Percentiles rank a stretch among this genome's conserved stretches.
These are phyloP conservation scores for Catunica adiposa DNA, from an alignment of 2,329 filamentous ascomycete genomes.

Conservation along the genomic window DNA sequence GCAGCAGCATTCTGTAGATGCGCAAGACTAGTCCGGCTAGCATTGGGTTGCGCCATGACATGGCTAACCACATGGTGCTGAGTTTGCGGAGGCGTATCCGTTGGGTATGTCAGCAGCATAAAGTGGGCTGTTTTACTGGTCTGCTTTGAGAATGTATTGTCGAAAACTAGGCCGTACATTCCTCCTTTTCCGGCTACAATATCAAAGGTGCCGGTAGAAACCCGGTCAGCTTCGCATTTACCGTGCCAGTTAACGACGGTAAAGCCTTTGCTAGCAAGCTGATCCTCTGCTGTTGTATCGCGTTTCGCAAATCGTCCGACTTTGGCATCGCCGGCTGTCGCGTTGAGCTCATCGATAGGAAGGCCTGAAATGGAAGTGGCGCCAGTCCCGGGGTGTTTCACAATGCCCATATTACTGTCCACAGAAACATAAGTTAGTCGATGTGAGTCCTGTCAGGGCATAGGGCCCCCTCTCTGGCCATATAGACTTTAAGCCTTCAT, in stretches of 20 bases:
- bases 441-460: slow-evolving; percentile 4
- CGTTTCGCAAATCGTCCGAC: slow-evolving; percentile 35
- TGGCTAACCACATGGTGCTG: slow-evolving; percentile 51
- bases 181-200: slow-evolving; percentile 59
- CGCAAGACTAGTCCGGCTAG: slow-evolving; percentile 37
- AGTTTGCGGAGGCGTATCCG: slow-evolving; percentile 58
- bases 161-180: slow-evolving; percentile 92
- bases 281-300: slow-evolving; percentile 44
- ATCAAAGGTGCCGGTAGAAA: slow-evolving; percentile 77
- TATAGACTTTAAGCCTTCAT: too few species aligned
- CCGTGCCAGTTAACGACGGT: slow-evolving; percentile 69
- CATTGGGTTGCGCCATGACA: slow-evolving; percentile 18
- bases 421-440: not conserved
- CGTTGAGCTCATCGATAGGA: slow-evolving; percentile 27
- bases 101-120: slow-evolving; percentile 85
- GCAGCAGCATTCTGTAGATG: slow-evolving; percentile 27
- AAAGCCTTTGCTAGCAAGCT: slow-evolving; percentile 50
- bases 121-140: slow-evolving; percentile 90
- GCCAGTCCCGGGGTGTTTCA: slow-evolving; percentile 79
- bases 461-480: not conserved
- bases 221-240: slow-evolving; percentile 92
- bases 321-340: slow-evolving; percentile 30
- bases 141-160: slow-evolving; percentile 97
- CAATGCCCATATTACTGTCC: slow-evolving; percentile 72
- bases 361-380: slow-evolving; percentile 31